Evolutionary conservation across 164 flowering plant species (phyloP).

Genomic region (Tinospora cordifolia): DNA sequence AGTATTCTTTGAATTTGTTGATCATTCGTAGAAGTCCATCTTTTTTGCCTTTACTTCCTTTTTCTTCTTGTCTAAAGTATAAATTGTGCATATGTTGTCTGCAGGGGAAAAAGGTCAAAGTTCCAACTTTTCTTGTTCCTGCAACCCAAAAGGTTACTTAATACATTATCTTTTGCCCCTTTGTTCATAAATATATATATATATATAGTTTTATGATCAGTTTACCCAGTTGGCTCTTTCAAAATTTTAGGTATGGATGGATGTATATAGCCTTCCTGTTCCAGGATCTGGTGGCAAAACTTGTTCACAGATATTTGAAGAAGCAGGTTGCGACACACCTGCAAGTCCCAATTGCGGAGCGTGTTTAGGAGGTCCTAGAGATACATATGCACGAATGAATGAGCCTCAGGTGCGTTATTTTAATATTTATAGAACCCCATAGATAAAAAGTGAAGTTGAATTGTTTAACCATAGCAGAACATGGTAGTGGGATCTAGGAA

Average conservation of each 20-base stretch:
- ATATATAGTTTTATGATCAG: not conserved
- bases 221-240: not conserved
- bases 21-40: no score
- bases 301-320: slow-evolving; percentile 96
- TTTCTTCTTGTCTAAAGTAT: not conserved
- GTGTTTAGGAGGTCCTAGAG: slow-evolving; percentile 95
- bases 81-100: slow-evolving; percentile 4
- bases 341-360: slow-evolving; percentile 96
- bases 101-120: slow-evolving; percentile 90
- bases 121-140: slow-evolving; percentile 94
- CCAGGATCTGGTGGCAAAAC: slow-evolving; percentile 98
- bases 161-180: not conserved
- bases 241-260: slow-evolving; percentile 85
- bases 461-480: no score
- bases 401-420: slow-evolving; percentile 61
- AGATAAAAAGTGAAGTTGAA: no score
- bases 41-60: no score
- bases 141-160: slow-evolving; percentile 88
- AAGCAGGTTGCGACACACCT: slow-evolving; percentile 98
- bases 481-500: no score
- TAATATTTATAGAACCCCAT: not conserved
- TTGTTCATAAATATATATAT: no score
- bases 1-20: no score
- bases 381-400: slow-evolving; percentile 98
- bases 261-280: slow-evolving; percentile 69